phyloP scores from a whole-genome alignment of 1,284 basidiomycete species.

The Ustilago nuda region DNA sequence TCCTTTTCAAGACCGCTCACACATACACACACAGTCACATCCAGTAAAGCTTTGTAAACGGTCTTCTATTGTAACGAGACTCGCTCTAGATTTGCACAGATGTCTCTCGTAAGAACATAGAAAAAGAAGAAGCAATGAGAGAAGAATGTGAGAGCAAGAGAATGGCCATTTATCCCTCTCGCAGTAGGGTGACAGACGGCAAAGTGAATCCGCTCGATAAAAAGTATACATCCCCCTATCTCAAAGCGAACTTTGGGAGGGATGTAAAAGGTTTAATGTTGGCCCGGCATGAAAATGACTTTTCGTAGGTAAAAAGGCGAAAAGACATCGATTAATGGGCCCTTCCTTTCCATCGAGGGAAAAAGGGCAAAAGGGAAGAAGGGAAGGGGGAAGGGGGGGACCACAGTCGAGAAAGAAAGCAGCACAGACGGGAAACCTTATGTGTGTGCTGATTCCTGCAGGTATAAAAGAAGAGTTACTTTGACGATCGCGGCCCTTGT shows the following conservation, averaged over 20 bases:
- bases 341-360: not conserved
- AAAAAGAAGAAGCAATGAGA: not conserved
- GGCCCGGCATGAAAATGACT: slow-evolving; percentile 64
- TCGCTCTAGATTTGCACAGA: no score
- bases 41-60: not conserved
- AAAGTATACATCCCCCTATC: slow-evolving; percentile 1
- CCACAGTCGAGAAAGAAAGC: not conserved
- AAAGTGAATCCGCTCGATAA: slow-evolving; percentile 55
- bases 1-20: not conserved
- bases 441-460: slow-evolving; percentile 1
- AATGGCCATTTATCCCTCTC: slow-evolving; percentile 33
- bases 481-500: slow-evolving; percentile 46
- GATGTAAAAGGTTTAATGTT: slow-evolving; percentile 28
- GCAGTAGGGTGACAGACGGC: slow-evolving; percentile 17
- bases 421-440: not conserved
- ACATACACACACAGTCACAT: slow-evolving; percentile 4
- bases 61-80: not conserved
- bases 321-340: slow-evolving; percentile 64
- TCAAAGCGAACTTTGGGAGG: slow-evolving; percentile 7
- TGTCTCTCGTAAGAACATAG: not conserved
- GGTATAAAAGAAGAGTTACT: slow-evolving; percentile 23
- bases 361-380: not conserved
- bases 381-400: not conserved
- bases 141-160: slow-evolving; percentile 41
- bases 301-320: slow-evolving; percentile 32